These are phyloP conservation scores for Pelargonium australe DNA, from an alignment of 441 rosid species.

Conservation along the genomic window DNA sequence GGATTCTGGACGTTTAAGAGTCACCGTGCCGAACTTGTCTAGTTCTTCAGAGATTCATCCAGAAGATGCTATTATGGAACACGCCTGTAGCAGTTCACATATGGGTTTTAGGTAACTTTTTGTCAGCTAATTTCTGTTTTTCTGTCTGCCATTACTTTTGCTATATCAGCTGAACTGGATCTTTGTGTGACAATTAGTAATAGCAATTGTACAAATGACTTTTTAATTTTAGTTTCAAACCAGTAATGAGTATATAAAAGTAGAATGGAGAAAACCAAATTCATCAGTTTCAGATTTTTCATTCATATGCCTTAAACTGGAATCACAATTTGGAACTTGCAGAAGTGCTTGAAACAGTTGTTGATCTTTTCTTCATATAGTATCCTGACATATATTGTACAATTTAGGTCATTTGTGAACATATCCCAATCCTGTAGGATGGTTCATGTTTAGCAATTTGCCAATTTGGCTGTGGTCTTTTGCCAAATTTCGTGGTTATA, in stretches of 20 bases:
- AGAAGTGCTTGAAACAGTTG: neutral
- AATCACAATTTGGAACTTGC: neutral
- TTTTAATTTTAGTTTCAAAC: neutral
- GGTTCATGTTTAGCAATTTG: no score
- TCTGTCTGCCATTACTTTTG: neutral
- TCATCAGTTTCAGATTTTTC: neutral
- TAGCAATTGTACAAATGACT: neutral
- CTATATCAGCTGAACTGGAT: neutral
- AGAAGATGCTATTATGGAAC: constrained; percentile 29
- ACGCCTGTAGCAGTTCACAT: constrained; percentile 30
- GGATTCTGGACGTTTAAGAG: constrained; percentile 36
- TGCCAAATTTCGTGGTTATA: no score
- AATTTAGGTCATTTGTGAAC: neutral
- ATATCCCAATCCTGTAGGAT: no score
- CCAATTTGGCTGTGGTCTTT: no score
- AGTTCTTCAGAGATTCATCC: constrained; percentile 37
- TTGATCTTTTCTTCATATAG: neutral
- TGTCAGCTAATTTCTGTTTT: neutral
- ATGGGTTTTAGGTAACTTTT: constrained; percentile 54
- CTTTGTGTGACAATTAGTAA: neutral
- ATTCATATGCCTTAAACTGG: constrained; percentile 2
- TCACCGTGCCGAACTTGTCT: constrained; percentile 28
- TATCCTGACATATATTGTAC: neutral
- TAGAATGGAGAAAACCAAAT: neutral
- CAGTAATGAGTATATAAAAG: neutral